Evolutionary conservation across 176 grass and related monocot genomes (phyloP), one percentile per base, ranked within the genome.

Genomic region (Oryza longistaminata): DNA sequence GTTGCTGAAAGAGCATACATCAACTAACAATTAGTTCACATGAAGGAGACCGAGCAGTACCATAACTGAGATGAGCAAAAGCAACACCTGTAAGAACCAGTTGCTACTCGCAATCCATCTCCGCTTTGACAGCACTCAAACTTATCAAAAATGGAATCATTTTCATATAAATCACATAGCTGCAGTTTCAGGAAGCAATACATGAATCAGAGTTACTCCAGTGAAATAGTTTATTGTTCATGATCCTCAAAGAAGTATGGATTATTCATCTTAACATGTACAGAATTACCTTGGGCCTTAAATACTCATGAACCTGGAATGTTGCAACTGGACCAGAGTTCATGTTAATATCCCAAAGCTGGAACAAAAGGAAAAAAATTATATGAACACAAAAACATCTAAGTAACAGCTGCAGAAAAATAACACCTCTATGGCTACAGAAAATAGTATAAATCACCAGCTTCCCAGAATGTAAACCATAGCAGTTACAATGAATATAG

Each of bases 111-210:
- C 74, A 87, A 87, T 49, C 96, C 96, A 87, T 98, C 93, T 64
- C 93, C 96, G 69, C 96, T 95, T 92, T 95, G 83, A 88, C 91
- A 95, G 53, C 93, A 98, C 75, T 98, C 96, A 76, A 98, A 98
- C 85, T 98, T 98, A 86, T 98, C 96, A 5, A 98, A 98, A 84
- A 98, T 98, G 42, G 91, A 95, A 64, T 98, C 96, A 85, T 94
- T 98, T 87, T 98, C 96, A 85, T 98, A 98, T 85, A 98, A 94
- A 91, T 98, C 96, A 75, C 96, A 98, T 81, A 98, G 61, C 96
- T 98, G 87, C 60, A 88, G 9, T 90, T 82, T 82, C 6, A 78
- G n/a, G 21, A 78, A 88, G 34, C 69, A 85, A 68, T 11, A 82
- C 62, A 85, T 33, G 46, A 86, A 86, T 83, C 44, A 87, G 45